Percentiles rank a stretch among this genome's conserved stretches.
Evolutionary conservation across 495 filamentous ascomycete genomes (phyloP).

Genomic region (Amniculicola lignicola): DNA sequence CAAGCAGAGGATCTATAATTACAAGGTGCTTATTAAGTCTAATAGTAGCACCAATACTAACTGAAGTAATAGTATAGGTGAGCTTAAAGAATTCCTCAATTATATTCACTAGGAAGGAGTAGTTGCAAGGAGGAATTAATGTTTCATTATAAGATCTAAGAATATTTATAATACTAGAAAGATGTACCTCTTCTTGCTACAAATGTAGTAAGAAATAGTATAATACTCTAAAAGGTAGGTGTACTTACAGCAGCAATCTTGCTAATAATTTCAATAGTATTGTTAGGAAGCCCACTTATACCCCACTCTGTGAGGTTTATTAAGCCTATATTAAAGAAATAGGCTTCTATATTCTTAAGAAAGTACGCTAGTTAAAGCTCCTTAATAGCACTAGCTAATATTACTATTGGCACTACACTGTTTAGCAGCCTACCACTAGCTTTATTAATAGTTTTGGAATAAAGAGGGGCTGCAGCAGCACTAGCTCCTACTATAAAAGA

Average conservation of each 20-base stretch:
- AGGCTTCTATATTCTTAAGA: constrained; percentile 7
- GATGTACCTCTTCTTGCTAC: constrained; percentile 8
- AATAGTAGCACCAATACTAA: not conserved
- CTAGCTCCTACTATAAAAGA: constrained; percentile 3
- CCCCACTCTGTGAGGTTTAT: constrained; percentile 6
- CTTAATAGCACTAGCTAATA: constrained; percentile 1
- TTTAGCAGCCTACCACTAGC: not conserved
- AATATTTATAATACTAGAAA: constrained; percentile 3
- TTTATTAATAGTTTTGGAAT: constrained; percentile 7
- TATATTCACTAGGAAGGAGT: not conserved
- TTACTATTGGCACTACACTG: constrained; percentile 4
- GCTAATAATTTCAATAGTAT: constrained; percentile 6
- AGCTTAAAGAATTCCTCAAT: not conserved
- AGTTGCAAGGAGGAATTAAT: constrained; percentile 7
- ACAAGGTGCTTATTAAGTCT: not conserved
- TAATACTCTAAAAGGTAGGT: constrained; percentile 5
- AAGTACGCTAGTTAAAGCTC: constrained; percentile 7
- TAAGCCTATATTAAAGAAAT: constrained; percentile 8
- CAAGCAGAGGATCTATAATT: not conserved
- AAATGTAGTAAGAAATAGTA: constrained; percentile 4
- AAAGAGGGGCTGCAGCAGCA: constrained; percentile 4
- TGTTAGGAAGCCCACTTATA: not conserved
- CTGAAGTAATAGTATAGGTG: not conserved
- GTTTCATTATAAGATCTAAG: constrained; percentile 3
- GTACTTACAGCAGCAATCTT: constrained; percentile 4